Conservation (phyloP, 176 grass and related monocot species). For the Cymbopogon citratus region DNA sequence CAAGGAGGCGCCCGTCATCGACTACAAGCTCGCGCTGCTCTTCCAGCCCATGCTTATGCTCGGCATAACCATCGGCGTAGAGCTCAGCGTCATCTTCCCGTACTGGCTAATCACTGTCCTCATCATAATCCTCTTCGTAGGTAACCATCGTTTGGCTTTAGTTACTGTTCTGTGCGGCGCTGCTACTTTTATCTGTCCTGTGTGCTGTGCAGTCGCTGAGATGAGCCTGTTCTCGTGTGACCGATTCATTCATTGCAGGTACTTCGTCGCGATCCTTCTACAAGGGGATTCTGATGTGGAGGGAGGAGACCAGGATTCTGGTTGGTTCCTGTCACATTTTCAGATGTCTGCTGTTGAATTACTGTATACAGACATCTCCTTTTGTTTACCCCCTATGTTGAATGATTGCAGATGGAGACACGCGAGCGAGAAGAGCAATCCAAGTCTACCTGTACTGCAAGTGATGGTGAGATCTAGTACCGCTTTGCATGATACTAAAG, state of each 20-base stretch:
- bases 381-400: background rate
- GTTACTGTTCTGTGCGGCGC: background rate
- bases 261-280: conserved; percentile 95
- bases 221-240: background rate
- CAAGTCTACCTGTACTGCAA: conserved; percentile 17
- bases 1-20: conserved; percentile 83
- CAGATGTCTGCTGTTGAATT: background rate
- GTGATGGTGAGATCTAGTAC: conserved; percentile 14
- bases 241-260: conserved; percentile 40
- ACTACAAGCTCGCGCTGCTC: conserved; percentile 86
- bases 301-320: conserved; percentile 74
- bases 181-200: background rate
- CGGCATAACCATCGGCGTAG: conserved; percentile 93
- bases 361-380: background rate
- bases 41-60: conserved; percentile 99
- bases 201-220: background rate
- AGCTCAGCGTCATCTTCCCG: conserved; percentile 92
- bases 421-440: conserved; percentile 41
- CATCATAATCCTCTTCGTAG: conserved; percentile 91
- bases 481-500: background rate
- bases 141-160: conserved; percentile 22
- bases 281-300: conserved; percentile 94
- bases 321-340: conserved; percentile 37
- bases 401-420: conserved; percentile 59
- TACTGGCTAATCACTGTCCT: conserved; percentile 98